Conservation (phyloP, 164 flowering plant species). For the Chimonanthus praecox region DNA sequence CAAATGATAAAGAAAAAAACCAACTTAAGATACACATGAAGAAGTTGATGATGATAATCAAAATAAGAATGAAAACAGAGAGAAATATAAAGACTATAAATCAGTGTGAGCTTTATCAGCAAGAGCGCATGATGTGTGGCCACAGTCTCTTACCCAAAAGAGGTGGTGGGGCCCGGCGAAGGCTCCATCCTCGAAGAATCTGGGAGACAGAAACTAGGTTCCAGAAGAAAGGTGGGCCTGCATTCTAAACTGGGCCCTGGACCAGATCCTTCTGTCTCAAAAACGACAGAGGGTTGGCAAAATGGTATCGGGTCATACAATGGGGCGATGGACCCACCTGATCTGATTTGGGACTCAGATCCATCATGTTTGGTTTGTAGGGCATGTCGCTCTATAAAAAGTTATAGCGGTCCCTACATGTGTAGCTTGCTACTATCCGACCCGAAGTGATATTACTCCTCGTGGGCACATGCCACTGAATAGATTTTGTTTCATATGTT, state of each 20-base stretch:
- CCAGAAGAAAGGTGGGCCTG: background rate
- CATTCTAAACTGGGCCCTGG: background rate
- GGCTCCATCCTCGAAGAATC: conserved; percentile 2
- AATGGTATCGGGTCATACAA: background rate
- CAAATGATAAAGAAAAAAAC: no score
- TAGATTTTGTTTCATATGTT: background rate
- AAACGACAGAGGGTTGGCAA: background rate
- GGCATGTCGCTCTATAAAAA: background rate
- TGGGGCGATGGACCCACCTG: background rate
- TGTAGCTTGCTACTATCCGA: background rate
- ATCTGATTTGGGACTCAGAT: background rate
- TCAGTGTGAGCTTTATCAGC: no score
- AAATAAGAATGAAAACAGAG: no score
- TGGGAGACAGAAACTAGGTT: conserved; percentile 4
- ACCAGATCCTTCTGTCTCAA: background rate
- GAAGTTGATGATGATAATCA: no score
- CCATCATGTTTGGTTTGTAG: conserved; percentile 5
- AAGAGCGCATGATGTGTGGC: background rate
- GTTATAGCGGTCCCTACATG: background rate
- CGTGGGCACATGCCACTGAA: background rate
- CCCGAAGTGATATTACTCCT: background rate
- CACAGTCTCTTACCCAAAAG: background rate
- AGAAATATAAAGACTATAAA: no score
- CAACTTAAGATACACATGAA: no score
- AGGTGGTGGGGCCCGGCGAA: background rate